These are phyloP conservation scores for Entophlyctis helioformis DNA, from an alignment of 192 early-diverging fungal genomes.

Conservation along the genomic window DNA sequence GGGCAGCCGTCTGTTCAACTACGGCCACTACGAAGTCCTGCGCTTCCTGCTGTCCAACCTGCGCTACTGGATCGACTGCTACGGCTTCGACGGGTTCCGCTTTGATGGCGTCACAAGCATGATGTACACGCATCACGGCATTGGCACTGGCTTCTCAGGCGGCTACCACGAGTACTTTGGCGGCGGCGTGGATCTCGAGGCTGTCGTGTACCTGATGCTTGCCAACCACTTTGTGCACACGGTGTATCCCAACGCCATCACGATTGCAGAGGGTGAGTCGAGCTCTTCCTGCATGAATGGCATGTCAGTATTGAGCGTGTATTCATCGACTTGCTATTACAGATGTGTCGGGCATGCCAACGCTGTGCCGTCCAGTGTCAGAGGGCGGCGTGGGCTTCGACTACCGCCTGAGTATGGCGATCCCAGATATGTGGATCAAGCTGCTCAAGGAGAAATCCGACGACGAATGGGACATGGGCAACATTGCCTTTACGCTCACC, in stretches of 20 bases:
- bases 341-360: conserved; percentile 99
- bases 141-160: conserved; percentile 85
- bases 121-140: conserved; percentile 93
- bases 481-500: conserved; percentile 75
- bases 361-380: conserved; percentile 66
- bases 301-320: too few species aligned
- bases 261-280: conserved; percentile 76
- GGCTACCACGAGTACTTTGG: conserved; percentile 94
- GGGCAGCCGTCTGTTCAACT: conserved; percentile 91
- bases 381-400: conserved; percentile 97
- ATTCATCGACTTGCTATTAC: background rate
- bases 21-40: conserved; percentile 78
- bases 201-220: conserved; percentile 82
- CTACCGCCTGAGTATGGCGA: conserved; percentile 90
- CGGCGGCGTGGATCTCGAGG: conserved; percentile 63
- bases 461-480: conserved; percentile 85
- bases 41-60: conserved; percentile 93
- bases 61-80: conserved; percentile 86
- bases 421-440: conserved; percentile 99
- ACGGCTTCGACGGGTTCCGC: conserved; percentile 89
- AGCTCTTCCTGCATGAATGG: background rate
- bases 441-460: conserved; percentile 80
- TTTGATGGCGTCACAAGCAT: conserved; percentile 97
- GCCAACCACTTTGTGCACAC: conserved; percentile 76
- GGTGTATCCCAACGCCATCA: conserved; percentile 68